A percentile compares a stretch with the other conserved stretches of the same genome.
These are phyloP conservation scores for Plectosphaerella sp. DNA, from an alignment of 2,329 filamentous ascomycete species.

Conservation along the genomic window DNA sequence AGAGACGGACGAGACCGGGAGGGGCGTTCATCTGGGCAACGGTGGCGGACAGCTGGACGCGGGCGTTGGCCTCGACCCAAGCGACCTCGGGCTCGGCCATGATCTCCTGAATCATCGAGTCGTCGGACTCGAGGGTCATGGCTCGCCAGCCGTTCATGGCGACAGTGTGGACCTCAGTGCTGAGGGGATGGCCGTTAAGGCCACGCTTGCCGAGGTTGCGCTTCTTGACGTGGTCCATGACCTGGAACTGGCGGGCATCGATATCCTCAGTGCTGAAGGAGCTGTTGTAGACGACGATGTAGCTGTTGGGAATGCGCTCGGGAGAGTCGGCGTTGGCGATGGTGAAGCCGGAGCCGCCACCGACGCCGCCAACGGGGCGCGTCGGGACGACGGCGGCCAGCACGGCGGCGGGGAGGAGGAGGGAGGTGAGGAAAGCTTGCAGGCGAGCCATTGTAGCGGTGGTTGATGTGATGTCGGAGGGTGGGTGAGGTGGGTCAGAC, in stretches of 20 bases:
- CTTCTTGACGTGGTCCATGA: constrained; percentile 47
- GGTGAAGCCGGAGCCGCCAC: constrained; percentile 34
- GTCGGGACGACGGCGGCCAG: constrained; percentile 16
- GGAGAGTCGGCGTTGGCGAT: constrained; percentile 44
- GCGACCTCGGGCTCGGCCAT: constrained; percentile 42
- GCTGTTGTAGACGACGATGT: constrained; percentile 62
- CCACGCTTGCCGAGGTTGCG: constrained; percentile 52
- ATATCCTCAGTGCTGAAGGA: constrained; percentile 44
- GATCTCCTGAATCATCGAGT: constrained; percentile 44
- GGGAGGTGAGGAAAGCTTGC: constrained; percentile 13
- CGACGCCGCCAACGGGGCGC: constrained; percentile 14
- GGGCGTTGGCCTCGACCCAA: constrained; percentile 50
- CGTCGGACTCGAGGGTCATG: constrained; percentile 48
- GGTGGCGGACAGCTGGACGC: constrained; percentile 36
- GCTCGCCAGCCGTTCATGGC: constrained; percentile 46
- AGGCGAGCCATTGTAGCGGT: constrained; percentile 16
- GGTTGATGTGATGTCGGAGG: not conserved
- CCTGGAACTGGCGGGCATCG: constrained; percentile 41
- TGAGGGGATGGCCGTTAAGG: constrained; percentile 40
- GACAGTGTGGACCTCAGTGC: constrained; percentile 41
- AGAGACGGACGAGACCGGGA: constrained; percentile 49
- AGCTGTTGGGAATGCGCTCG: constrained; percentile 50
- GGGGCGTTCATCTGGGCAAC: constrained; percentile 50
- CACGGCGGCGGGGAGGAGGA: constrained; percentile 14
- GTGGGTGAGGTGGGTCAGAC: constrained; percentile 1